A percentile compares a stretch with the other conserved stretches of the same genome.
phyloP scores from a whole-genome alignment of 371 early-diverging fungal species.

The Actinomortierella wolfii region DNA sequence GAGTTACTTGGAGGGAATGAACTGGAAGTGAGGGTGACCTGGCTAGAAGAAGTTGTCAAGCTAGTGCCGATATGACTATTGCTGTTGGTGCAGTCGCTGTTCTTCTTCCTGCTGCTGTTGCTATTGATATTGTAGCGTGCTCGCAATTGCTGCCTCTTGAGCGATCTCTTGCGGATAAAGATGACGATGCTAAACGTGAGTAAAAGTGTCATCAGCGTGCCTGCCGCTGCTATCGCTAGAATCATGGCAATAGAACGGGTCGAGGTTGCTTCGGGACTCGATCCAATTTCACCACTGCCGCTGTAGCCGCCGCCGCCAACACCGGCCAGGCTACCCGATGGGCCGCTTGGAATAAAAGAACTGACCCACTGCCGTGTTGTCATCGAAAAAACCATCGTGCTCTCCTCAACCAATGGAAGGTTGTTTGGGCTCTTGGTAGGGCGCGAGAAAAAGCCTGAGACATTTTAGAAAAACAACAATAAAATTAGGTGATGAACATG shows the following conservation, averaged over 20 bases:
- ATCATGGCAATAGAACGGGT: slow-evolving; percentile 17
- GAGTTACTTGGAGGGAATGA: too few relatives aligned
- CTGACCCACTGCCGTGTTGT: slow-evolving; percentile 18
- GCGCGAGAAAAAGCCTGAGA: slow-evolving; percentile 16
- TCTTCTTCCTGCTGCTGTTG: too few relatives aligned
- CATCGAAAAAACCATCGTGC: slow-evolving; percentile 16
- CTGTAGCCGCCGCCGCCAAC: slow-evolving; percentile 3
- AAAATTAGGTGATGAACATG: neutral
- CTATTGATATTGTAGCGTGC: too few relatives aligned
- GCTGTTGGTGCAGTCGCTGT: too few relatives aligned
- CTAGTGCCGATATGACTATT: too few relatives aligned
- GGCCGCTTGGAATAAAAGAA: slow-evolving; percentile 3
- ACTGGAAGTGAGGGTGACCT: too few relatives aligned
- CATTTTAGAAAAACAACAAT: neutral
- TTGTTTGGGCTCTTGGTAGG: slow-evolving; percentile 19
- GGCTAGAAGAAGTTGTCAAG: too few relatives aligned
- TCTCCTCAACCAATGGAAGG: slow-evolving; percentile 20
- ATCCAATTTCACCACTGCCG: slow-evolving; percentile 6
- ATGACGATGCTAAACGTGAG: slow-evolving; percentile 13
- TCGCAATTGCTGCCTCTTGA: too few relatives aligned
- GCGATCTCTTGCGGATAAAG: slow-evolving; percentile 13
- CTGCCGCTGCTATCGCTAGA: slow-evolving; percentile 16
- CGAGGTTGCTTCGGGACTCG: slow-evolving; percentile 6
- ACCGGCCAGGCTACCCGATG: neutral
- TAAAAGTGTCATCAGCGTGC: slow-evolving; percentile 16